Evolutionary conservation across 1,284 basidiomycete genomes (phyloP).

Genomic region (Porodaedalea pini): DNA sequence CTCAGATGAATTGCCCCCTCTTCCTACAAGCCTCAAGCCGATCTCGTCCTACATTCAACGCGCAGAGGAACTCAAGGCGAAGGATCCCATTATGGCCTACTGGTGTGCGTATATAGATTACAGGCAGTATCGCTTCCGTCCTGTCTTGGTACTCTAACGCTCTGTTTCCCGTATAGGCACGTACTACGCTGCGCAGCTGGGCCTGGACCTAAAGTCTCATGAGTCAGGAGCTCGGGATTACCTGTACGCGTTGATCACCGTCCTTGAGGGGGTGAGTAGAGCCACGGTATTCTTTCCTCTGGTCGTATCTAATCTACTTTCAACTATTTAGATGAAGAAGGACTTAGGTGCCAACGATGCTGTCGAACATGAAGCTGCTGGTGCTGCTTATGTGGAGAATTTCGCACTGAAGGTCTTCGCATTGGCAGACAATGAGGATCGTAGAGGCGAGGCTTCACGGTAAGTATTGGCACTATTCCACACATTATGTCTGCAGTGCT

Average conservation of each 20-base stretch:
- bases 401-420: conserved; percentile 89
- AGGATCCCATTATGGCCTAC: conserved; percentile 87
- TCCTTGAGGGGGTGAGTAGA: conserved; percentile 64
- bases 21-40: conserved; percentile 57
- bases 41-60: conserved; percentile 83
- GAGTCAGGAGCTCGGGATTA: conserved; percentile 62
- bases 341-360: conserved; percentile 76
- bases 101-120: conserved; percentile 90
- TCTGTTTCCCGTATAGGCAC: conserved; percentile 49
- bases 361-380: conserved; percentile 78
- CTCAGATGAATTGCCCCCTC: conserved; percentile 40
- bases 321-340: conserved; percentile 55
- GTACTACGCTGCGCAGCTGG: conserved; percentile 88
- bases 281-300: conserved; percentile 6
- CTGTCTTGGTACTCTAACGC: conserved; percentile 14
- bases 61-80: conserved; percentile 77
- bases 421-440: conserved; percentile 88
- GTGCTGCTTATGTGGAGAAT: conserved; percentile 88
- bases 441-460: conserved; percentile 74
- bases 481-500: conserved; percentile 4
- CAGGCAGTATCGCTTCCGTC: background rate
- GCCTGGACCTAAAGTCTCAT: conserved; percentile 67
- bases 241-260: conserved; percentile 71
- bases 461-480: conserved; percentile 29
- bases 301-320: background rate